Evolutionary conservation across 2,329 filamentous ascomycete genomes (phyloP), one percentile per base, ranked within the genome.

Genomic region (Pyrenophora tritici-repentis): DNA sequence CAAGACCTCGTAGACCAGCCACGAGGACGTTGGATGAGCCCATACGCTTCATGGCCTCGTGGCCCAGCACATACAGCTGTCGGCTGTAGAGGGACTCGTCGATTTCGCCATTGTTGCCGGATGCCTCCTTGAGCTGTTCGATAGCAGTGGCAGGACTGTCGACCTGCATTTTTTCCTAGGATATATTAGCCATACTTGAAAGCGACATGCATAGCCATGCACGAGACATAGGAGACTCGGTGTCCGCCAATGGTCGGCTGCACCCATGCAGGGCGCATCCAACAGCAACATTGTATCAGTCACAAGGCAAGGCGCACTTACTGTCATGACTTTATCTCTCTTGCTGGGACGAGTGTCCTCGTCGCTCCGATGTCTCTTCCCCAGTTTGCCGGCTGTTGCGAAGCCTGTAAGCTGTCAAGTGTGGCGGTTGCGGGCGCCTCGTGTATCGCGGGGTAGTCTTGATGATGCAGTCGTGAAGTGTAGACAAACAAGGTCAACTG

Each of bases 21-120:
- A 99, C 83, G 45, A 99, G 88, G 53, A 99, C 85, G 71, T 97
- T 95, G 47, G 94, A 97, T 56, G 91, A 90, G 69, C 92, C 86
- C 94, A 99, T 99, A 69, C 94, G 91, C 83, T 96, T 97, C 94
- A 99, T 99, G 61, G 94, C 86, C 74, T 88, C 86, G 70, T 88
- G 86, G 48, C 94, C 86, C 48, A 88, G 82, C 48, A 88, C 86
- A 66, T 88, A 88, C 43, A 87, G 81, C 76, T 87, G 84, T 62
- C 84, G 77, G 71, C 84, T 86, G 76, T 87, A 87, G 47, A 87
- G 75, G 34, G 83, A 86, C 73, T 87, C 84, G 64, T 87, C 84
- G 63, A 87, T 87, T 63, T 86, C 84, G 62, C 83, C 83, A 64
- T 82, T 78, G 49, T 46, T 56, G 53, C 59, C 59, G 18, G 63